phyloP scores from a whole-genome alignment of 441 rosid genomes.

The Pelargonium citronellum region DNA sequence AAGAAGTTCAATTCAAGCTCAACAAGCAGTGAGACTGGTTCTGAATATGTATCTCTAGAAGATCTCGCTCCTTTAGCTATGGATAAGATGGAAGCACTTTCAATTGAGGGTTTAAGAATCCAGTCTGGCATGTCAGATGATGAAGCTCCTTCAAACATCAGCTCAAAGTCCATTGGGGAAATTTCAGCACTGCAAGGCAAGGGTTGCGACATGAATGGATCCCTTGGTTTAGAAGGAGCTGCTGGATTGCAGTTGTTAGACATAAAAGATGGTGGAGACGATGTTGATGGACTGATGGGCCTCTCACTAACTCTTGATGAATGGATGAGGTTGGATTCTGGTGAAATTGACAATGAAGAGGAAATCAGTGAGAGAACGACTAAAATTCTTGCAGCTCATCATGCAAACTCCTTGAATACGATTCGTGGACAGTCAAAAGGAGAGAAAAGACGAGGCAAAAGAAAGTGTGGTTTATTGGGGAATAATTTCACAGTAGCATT shows the following conservation, averaged over 20 bases:
- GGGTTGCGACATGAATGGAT: conserved; percentile 45
- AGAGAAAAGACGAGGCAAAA: conserved; percentile 50
- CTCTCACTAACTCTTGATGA: conserved; percentile 83
- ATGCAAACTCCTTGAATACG: conserved; percentile 61
- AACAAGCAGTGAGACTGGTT: conserved; percentile 30
- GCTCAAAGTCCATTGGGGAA: conserved; percentile 53
- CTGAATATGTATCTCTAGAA: conserved; percentile 77
- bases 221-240: conserved; percentile 68
- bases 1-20: conserved; percentile 34
- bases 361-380: conserved; percentile 76
- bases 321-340: conserved; percentile 91
- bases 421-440: conserved; percentile 69
- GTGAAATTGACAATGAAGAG: conserved; percentile 66
- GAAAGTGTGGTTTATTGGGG: conserved; percentile 73
- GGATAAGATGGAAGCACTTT: conserved; percentile 94
- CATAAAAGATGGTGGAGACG: conserved; percentile 46
- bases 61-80: conserved; percentile 92
- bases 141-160: conserved; percentile 70
- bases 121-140: conserved; percentile 74
- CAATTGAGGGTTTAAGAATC: conserved; percentile 82
- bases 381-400: conserved; percentile 85
- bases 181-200: conserved; percentile 63
- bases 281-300: conserved; percentile 77
- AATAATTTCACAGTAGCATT: conserved; percentile 84
- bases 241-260: conserved; percentile 77